Evolutionary conservation across 1,139 yeast genomes (phyloP), one percentile per base, ranked within the genome.

Genomic region (Debaryomyces sp.): DNA sequence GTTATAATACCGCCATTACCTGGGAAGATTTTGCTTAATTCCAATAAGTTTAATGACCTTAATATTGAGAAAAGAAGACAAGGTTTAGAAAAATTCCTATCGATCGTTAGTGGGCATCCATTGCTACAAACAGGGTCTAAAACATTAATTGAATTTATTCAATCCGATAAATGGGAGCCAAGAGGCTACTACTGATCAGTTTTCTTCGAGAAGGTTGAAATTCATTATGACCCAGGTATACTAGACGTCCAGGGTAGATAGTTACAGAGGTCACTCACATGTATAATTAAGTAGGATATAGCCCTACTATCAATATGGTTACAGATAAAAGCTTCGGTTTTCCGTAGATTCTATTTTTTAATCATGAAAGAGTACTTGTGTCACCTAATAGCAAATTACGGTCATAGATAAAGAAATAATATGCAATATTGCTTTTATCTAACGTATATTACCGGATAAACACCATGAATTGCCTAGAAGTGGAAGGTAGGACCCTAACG

Each of bases 101-200:
- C 80, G 48, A 77, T 82, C 24, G 96, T 94, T 10, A 96, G 96
- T 17, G 96, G 97, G 8, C 99, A 94, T 65, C 99, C 99, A 1
- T 71, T 94, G 52, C 71, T 94, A 50, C 98, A 94, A 67, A 89
- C 97, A 0, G 96, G 96, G 0, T 84, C 94, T n/a, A 82, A 83
- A 56, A 83, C 89, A 1, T 76, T 94, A 55, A 85, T 87, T 50
- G 87, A 92, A 44, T 94, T 94, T 61, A 84, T 94, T 46, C 97
- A 92, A 66, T 94, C 89, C 60, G 96, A 91, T 7, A 77, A 75
- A 45, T 89, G 96, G 96, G 91, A 86, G 29, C 68, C 73, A 3
- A 64, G 59, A 47, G 56, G 53, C 18, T 62, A 48, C 39, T 54
- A 48, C 45, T 54, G 50, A 39, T 27, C 26, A 8, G 5, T 7